Conservation (phyloP, 768 basidiomycete species). For the Podaxis sp. region DNA sequence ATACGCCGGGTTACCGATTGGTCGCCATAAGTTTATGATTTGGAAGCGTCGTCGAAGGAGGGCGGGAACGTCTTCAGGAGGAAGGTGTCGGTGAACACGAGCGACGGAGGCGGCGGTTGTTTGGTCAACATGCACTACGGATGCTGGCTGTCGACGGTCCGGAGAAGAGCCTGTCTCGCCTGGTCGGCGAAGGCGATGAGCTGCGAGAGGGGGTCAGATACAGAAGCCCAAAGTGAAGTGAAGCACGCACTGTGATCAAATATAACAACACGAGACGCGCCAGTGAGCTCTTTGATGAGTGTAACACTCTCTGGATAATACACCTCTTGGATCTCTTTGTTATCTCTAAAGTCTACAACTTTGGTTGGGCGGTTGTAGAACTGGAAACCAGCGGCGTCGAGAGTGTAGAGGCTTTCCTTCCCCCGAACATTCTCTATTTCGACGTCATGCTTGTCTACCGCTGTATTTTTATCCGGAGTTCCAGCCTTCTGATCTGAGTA, state of each 20-base stretch:
- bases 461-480: constrained; percentile 23
- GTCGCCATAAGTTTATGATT: constrained; percentile 49
- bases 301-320: constrained; percentile 62
- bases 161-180: constrained; percentile 15
- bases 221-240: neutral
- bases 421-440: constrained; percentile 55
- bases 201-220: neutral
- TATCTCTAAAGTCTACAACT: constrained; percentile 39
- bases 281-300: constrained; percentile 55
- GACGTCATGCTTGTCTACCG: constrained; percentile 24
- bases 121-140: constrained; percentile 39
- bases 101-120: constrained; percentile 32
- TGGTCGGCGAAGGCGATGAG: constrained; percentile 19
- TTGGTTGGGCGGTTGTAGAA: constrained; percentile 35
- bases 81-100: constrained; percentile 32
- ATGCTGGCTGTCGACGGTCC: constrained; percentile 20
- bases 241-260: constrained; percentile 58
- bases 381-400: constrained; percentile 55
- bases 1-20: constrained; percentile 35
- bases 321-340: constrained; percentile 43
- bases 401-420: constrained; percentile 39
- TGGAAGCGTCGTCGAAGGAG: constrained; percentile 41
- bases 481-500: constrained; percentile 23
- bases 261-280: constrained; percentile 53
- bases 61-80: constrained; percentile 30